A percentile compares a stretch with the other conserved stretches of the same genome.
Evolutionary conservation across 2,329 filamentous ascomycete species (phyloP).

Genomic region (Epichloe gansuensis): DNA sequence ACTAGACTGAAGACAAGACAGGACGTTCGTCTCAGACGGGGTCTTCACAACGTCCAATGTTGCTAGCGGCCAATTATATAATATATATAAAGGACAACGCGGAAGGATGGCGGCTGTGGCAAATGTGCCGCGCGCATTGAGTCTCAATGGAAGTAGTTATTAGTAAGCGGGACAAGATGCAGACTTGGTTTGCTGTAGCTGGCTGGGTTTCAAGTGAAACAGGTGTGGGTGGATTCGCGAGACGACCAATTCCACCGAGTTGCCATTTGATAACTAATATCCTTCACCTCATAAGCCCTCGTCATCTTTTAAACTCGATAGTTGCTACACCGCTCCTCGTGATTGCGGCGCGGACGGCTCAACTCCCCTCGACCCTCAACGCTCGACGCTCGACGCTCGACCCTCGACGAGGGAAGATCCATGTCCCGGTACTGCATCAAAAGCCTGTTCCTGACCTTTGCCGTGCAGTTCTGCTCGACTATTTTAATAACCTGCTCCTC

Average conservation of each 20-base stretch:
- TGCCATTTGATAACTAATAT: background rate
- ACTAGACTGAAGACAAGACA: too few species aligned
- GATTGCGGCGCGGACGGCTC: background rate
- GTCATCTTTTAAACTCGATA: background rate
- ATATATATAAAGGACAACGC: background rate
- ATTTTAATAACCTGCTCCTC: conserved; percentile 15
- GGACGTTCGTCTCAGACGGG: too few species aligned
- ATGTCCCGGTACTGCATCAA: conserved; percentile 8
- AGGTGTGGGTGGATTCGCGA: background rate
- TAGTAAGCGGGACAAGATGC: background rate
- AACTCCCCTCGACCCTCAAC: background rate
- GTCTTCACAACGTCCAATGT: too few species aligned
- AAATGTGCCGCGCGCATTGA: background rate
- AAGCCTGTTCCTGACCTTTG: conserved; percentile 8
- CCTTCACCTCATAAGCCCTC: background rate
- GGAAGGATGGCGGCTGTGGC: background rate
- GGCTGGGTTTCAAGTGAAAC: background rate
- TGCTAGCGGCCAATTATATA: background rate
- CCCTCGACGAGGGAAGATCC: conserved; percentile 1
- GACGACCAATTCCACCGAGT: background rate
- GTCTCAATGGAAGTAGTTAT: background rate
- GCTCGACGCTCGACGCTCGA: background rate
- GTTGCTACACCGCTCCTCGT: background rate
- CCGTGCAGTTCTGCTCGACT: conserved; percentile 12
- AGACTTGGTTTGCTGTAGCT: background rate